Conservation (phyloP, 768 basidiomycete species). For the Calvatia gigantea region DNA sequence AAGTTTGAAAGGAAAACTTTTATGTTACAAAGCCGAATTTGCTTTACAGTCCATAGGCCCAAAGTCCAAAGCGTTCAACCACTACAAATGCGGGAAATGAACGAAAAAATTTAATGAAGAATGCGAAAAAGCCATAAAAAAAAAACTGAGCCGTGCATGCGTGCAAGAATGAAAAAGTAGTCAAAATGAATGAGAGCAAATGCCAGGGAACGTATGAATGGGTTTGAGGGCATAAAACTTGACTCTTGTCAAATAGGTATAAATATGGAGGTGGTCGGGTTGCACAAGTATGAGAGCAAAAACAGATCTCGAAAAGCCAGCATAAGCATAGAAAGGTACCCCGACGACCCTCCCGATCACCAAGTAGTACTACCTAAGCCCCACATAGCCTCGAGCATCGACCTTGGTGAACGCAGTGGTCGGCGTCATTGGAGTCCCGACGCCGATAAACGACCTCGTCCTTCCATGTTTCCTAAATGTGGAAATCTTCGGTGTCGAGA, state of each 20-base stretch:
- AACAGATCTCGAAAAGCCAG: background rate
- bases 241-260: constrained; percentile 1
- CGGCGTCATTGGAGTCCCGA: constrained; percentile 65
- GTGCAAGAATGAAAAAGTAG: constrained; percentile 4
- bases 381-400: constrained; percentile 80
- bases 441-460: constrained; percentile 70
- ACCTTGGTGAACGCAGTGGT: constrained; percentile 83
- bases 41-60: constrained; percentile 4
- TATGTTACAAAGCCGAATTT: constrained; percentile 5
- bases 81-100: constrained; percentile 3
- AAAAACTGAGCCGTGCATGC: background rate
- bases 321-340: background rate
- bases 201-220: background rate
- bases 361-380: constrained; percentile 43
- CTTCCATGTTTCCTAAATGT: constrained; percentile 64
- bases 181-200: constrained; percentile 7
- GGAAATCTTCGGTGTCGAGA: constrained; percentile 67
- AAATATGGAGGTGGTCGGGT: background rate
- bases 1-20: constrained; percentile 1
- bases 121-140: constrained; percentile 2
- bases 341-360: background rate
- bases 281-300: background rate
- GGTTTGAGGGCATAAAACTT: background rate
- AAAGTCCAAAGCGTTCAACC: constrained; percentile 11
- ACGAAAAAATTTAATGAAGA: constrained; percentile 14